Conservation (phyloP, 805 yeast species). For the Osmozyma mogii region DNA sequence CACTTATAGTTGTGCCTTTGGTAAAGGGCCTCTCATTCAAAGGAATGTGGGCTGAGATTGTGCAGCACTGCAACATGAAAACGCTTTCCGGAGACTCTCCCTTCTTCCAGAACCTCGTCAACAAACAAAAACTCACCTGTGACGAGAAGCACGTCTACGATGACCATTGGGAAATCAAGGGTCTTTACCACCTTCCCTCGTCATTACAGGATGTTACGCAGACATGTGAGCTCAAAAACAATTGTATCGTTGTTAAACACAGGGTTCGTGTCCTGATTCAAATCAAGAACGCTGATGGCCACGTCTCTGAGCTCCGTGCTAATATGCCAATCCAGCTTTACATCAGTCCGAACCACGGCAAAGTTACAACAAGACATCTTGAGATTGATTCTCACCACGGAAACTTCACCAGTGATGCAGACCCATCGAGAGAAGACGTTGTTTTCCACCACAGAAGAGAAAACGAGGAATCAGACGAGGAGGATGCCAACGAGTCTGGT, state of each 20-base stretch:
- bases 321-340: constrained; percentile 41
- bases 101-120: constrained; percentile 27
- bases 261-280: constrained; percentile 37
- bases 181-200: constrained; percentile 33
- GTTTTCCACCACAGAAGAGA: constrained; percentile 22
- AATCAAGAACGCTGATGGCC: constrained; percentile 42
- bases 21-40: constrained; percentile 37
- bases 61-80: constrained; percentile 29
- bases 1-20: constrained; percentile 38
- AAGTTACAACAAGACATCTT: constrained; percentile 25
- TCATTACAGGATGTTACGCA: constrained; percentile 35
- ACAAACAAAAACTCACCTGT: constrained; percentile 16
- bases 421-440: constrained; percentile 16
- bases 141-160: constrained; percentile 12
- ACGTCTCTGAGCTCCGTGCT: constrained; percentile 43
- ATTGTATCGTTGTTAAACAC: constrained; percentile 39
- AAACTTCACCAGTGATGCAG: constrained; percentile 13
- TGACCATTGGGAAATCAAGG: constrained; percentile 42
- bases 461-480: constrained; percentile 6
- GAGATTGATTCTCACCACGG: constrained; percentile 24
- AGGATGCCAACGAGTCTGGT: constrained; percentile 13
- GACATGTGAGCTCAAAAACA: constrained; percentile 32
- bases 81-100: constrained; percentile 33
- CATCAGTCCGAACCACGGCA: constrained; percentile 33
- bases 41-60: constrained; percentile 22